phyloP scores from a whole-genome alignment of 129 eudicot genomes.

The Cynara cardunculus region DNA sequence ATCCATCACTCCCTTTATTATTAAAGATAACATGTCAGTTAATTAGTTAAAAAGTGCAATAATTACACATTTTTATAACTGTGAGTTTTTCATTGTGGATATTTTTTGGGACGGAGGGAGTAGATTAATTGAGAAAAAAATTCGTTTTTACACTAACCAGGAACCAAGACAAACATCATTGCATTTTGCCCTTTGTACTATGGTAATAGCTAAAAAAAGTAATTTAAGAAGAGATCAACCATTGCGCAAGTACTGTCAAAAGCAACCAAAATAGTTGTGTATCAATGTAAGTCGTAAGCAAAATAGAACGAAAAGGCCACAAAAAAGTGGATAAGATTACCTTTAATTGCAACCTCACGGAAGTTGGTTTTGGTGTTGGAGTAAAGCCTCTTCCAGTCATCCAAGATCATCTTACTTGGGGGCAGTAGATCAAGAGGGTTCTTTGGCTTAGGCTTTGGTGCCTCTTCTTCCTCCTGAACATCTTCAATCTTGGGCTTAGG shows the following conservation, averaged over 20 bases:
- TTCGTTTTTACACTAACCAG: background rate
- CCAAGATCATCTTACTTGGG: conserved; percentile 84
- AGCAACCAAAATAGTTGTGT: background rate
- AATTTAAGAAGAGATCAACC: background rate
- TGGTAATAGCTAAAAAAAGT: background rate
- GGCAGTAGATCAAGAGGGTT: conserved; percentile 90
- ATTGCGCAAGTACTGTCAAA: background rate
- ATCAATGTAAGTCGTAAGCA: background rate
- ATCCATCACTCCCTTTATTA: background rate
- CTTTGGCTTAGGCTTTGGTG: conserved; percentile 89
- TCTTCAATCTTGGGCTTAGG: conserved; percentile 36
- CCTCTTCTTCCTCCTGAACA: conserved; percentile 59
- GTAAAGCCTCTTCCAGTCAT: conserved; percentile 96
- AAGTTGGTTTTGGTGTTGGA: conserved; percentile 87
- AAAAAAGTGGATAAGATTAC: conserved; percentile 19
- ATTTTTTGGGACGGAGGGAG: background rate
- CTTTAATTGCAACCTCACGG: conserved; percentile 97
- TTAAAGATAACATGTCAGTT: background rate
- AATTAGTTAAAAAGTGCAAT: background rate
- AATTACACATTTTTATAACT: background rate
- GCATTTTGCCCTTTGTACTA: background rate
- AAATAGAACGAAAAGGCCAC: background rate
- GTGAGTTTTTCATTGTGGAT: background rate
- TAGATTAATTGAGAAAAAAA: background rate
- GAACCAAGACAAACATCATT: background rate